Percentiles rank a stretch among this genome's conserved stretches.
Conservation (phyloP, 306 rosid genomes). For the Dalbergia cultrata region DNA sequence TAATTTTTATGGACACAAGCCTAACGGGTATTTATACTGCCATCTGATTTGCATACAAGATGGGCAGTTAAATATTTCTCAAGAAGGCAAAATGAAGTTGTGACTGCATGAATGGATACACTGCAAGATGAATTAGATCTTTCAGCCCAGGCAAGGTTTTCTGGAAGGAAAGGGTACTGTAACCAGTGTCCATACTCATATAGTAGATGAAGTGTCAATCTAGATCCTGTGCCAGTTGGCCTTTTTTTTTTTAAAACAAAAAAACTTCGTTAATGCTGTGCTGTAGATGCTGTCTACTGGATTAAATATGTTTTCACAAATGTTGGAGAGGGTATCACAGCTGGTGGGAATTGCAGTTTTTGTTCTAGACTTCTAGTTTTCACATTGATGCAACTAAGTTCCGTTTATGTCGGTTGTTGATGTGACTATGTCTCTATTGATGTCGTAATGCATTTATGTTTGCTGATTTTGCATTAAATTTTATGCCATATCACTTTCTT, state of each 20-base stretch:
- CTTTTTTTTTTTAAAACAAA: neutral
- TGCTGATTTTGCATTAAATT: slow-evolving; percentile 12
- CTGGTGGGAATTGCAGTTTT: neutral
- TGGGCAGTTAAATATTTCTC: neutral
- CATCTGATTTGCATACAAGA: slow-evolving; percentile 19
- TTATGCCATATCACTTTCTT: neutral
- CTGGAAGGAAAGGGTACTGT: neutral
- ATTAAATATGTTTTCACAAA: neutral
- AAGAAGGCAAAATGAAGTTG: neutral
- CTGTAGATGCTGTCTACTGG: neutral
- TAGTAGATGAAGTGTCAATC: neutral
- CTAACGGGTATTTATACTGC: neutral
- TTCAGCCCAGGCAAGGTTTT: neutral
- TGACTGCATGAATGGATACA: neutral
- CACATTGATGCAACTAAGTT: neutral
- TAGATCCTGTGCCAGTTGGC: neutral
- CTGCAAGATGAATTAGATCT: neutral
- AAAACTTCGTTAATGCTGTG: neutral
- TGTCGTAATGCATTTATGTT: neutral
- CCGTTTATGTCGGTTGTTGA: neutral
- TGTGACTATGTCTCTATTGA: neutral
- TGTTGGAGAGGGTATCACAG: neutral
- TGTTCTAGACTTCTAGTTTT: slow-evolving; percentile 5
- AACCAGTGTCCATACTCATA: neutral
- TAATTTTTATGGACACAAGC: neutral